Evolutionary conservation across 352 stramenopile genomes (phyloP), one percentile per base, ranked within the genome.

Genomic region (Thraustochytrium striatum): DNA sequence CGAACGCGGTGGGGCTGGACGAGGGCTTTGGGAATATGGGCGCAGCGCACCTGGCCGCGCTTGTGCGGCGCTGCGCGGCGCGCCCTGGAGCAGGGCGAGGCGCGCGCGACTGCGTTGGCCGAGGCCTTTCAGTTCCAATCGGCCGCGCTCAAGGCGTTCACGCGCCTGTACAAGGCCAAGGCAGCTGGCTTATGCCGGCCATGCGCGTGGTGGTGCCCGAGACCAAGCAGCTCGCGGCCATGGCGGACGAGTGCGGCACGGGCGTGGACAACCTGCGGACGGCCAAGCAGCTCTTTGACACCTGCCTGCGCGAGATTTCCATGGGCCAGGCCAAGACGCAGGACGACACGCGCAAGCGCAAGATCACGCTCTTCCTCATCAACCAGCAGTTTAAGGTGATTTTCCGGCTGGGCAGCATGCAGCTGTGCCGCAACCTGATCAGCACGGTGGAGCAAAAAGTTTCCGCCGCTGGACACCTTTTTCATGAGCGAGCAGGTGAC

Each of bases 361-460:
- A 21, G n/a, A 35, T 70, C 8, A 57, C 32, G n/a, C 47, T 80
- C 21, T 80, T 65, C 41, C 79, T 80, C 43, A 39, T 80, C 35
- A 75, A 72, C 25, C 41, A 70, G 2, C 70, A 80, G 32, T 80
- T 80, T 38, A 80, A 59, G 70, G 58, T 80, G 11, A 79, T 72
- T 47, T 80, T 70, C 25, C 28, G 32, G 30, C 58, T 80, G 16
- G 79, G 79, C 25, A 80, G 41, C 32, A 19, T 80, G 36, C 61
- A 81, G 58, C 70, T 80, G 2, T 80, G 55, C 33, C 38, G 41
- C 7, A 80, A 80, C 50, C 58, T 80, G 3, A 47, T 80, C 28
- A 3, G 61, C 25, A 39, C 53, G 21, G 70, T 80, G 16, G 58
- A 80, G 36, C 5, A 28, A 32, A 5, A 80, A 32, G 5, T 80